Evolutionary conservation across 1,284 basidiomycete genomes (phyloP).

Genomic region (Microbotryum scabiosae): DNA sequence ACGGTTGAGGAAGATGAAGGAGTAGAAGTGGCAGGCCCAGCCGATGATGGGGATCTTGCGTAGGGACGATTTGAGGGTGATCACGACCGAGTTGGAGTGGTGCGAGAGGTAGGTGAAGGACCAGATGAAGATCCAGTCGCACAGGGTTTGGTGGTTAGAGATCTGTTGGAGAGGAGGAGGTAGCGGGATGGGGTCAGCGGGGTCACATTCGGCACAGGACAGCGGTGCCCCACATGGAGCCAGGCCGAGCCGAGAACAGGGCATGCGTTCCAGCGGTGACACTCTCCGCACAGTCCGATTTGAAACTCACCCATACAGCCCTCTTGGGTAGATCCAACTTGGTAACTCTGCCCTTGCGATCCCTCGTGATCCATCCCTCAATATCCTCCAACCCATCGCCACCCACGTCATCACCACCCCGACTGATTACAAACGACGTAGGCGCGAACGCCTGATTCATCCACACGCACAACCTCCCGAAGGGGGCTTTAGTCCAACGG

Average conservation of each 20-base stretch:
- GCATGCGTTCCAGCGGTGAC: too few relatives aligned
- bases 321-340: constrained; percentile 64
- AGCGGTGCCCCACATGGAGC: constrained; percentile 83
- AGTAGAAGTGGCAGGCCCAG: constrained; percentile 78
- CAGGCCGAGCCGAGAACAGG: constrained; percentile 38
- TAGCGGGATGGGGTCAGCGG: not conserved
- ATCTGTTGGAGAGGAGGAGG: not conserved
- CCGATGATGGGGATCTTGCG: constrained; percentile 80
- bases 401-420: constrained; percentile 40
- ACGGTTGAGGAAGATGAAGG: constrained; percentile 69
- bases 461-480: constrained; percentile 10
- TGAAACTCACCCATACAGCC: constrained; percentile 42
- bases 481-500: constrained; percentile 12
- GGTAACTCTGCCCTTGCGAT: constrained; percentile 49
- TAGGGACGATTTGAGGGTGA: constrained; percentile 79
- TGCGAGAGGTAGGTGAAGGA: constrained; percentile 27
- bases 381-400: constrained; percentile 39
- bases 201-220: constrained; percentile 52
- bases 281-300: not conserved
- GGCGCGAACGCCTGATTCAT: constrained; percentile 11
- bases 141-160: constrained; percentile 27
- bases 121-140: constrained; percentile 30
- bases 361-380: constrained; percentile 45
- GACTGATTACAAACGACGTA: constrained; percentile 32
- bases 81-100: constrained; percentile 56